Evolutionary conservation across 192 early-diverging fungal genomes (phyloP).

Genomic region (Podila horticola): DNA sequence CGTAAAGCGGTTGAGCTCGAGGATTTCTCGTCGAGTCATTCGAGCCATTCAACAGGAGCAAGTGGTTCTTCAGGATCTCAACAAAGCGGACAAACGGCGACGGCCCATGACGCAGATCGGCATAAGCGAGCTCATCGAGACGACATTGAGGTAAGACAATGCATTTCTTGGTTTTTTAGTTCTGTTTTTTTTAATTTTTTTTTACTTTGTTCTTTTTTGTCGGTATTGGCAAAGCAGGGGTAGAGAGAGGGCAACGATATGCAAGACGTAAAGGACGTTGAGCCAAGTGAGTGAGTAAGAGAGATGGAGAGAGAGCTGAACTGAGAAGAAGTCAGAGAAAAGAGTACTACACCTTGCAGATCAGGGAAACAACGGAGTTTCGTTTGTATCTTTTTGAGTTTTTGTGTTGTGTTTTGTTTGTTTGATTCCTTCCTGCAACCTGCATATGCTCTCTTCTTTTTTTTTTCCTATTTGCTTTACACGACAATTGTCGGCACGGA

Average conservation of each 20-base stretch:
- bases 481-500: too few relatives aligned
- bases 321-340: too few relatives aligned
- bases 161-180: conserved; percentile 12
- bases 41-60: too few relatives aligned
- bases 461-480: too few relatives aligned
- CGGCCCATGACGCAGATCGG: conserved; percentile 25
- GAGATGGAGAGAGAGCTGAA: too few relatives aligned
- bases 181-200: not conserved
- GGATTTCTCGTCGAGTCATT: conserved; percentile 63
- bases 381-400: too few relatives aligned
- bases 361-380: too few relatives aligned
- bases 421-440: too few relatives aligned
- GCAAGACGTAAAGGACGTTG: not conserved
- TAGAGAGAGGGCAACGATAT: not conserved
- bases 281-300: too few relatives aligned
- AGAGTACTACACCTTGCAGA: too few relatives aligned
- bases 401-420: too few relatives aligned
- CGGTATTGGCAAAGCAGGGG: not conserved
- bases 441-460: too few relatives aligned
- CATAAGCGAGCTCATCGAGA: conserved; percentile 15
- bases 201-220: not conserved
- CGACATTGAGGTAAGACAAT: conserved; percentile 54
- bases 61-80: not conserved
- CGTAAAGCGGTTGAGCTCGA: conserved; percentile 90
- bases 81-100: conserved; percentile 51